These are phyloP conservation scores for Beauveria medogensis DNA, from an alignment of 2,329 filamentous ascomycete species.

Conservation along the genomic window DNA sequence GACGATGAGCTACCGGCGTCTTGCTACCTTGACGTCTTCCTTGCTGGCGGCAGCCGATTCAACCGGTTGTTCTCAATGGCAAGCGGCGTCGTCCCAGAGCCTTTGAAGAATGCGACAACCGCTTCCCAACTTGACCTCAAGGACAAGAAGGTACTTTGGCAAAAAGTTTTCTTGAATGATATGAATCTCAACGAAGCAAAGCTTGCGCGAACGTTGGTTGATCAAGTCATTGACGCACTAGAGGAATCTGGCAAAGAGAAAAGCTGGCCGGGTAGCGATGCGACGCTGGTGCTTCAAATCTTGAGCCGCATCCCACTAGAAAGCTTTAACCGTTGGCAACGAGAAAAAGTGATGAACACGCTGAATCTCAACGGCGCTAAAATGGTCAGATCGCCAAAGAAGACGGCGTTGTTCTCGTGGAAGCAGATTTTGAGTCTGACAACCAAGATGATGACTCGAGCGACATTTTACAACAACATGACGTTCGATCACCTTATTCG, in stretches of 20 bases:
- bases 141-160: conserved; percentile 18
- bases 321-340: conserved; percentile 32
- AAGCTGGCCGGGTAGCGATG: conserved; percentile 23
- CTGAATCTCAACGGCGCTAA: conserved; percentile 21
- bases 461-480: conserved; percentile 43
- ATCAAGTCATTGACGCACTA: conserved; percentile 24
- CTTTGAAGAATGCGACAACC: conserved; percentile 17
- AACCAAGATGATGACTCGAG: conserved; percentile 40
- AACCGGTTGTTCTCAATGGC: conserved; percentile 21
- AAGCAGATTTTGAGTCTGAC: conserved; percentile 36
- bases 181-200: conserved; percentile 28
- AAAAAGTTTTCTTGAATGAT: conserved; percentile 28
- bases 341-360: conserved; percentile 34
- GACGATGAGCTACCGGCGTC: background rate
- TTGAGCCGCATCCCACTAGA: conserved; percentile 30
- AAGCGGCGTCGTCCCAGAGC: conserved; percentile 18
- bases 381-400: conserved; percentile 19
- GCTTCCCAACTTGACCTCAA: background rate
- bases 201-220: conserved; percentile 24
- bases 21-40: conserved; percentile 26
- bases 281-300: conserved; percentile 23
- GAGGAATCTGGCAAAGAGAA: conserved; percentile 22
- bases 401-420: conserved; percentile 23
- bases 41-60: conserved; percentile 25
- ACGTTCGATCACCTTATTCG: conserved; percentile 29